These are phyloP conservation scores for Centaurea solstitialis DNA, from an alignment of 129 eudicot species.

Conservation along the genomic window DNA sequence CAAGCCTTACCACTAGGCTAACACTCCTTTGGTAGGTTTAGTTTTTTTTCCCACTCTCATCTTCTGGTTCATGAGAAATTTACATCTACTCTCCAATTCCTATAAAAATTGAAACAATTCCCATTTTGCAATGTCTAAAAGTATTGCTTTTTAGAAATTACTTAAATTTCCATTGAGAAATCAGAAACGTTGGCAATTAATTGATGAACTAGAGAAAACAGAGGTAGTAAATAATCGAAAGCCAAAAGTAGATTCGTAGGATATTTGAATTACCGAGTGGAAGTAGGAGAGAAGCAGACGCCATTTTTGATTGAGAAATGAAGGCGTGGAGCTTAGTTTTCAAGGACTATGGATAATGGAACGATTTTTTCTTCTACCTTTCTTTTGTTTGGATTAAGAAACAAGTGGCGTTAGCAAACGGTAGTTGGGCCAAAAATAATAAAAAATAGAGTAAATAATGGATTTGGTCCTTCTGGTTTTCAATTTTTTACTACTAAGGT, in stretches of 20 bases:
- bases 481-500: too few relatives aligned
- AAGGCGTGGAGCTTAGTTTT: slow-evolving; percentile 7
- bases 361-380: slow-evolving; percentile 1
- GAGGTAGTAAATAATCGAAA: background rate
- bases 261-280: slow-evolving; percentile 34
- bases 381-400: slow-evolving; percentile 8
- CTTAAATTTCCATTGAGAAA: background rate
- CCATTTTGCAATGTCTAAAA: background rate
- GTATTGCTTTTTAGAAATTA: background rate
- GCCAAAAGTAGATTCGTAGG: background rate
- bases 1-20: too few relatives aligned
- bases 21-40: too few relatives aligned
- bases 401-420: background rate
- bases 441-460: too few relatives aligned
- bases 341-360: slow-evolving; percentile 29
- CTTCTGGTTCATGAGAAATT: background rate
- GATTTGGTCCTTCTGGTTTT: too few relatives aligned
- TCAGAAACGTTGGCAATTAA: too few relatives aligned
- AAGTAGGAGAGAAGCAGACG: slow-evolving; percentile 30
- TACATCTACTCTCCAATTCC: background rate
- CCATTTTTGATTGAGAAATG: slow-evolving; percentile 27
- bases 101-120: background rate
- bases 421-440: background rate
- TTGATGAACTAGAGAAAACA: background rate
- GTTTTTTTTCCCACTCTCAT: background rate